phyloP scores from a whole-genome alignment of 2,329 filamentous ascomycete species.

The Trematosphaeria pertusa region DNA sequence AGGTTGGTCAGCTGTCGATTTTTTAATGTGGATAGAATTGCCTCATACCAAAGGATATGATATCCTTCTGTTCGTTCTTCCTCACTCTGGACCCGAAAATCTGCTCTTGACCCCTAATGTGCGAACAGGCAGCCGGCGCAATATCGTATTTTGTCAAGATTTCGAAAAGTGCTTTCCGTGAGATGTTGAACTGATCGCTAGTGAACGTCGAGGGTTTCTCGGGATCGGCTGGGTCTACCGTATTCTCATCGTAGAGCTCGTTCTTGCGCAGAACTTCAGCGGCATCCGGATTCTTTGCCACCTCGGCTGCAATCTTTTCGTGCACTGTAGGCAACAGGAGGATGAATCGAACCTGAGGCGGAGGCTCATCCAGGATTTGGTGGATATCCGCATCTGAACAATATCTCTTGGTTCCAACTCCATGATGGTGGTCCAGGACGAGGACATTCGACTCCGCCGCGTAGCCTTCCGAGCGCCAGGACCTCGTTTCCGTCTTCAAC shows the following conservation, averaged over 20 bases:
- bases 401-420: not conserved
- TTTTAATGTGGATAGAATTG: too few species aligned
- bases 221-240: conserved; percentile 8
- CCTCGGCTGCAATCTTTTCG: conserved; percentile 6
- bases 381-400: conserved; percentile 13
- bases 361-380: conserved; percentile 7
- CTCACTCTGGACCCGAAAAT: conserved; percentile 15
- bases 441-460: conserved; percentile 4
- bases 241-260: conserved; percentile 7
- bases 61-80: conserved; percentile 6
- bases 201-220: not conserved
- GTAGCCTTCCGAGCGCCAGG: conserved; percentile 16
- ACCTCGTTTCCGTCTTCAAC: conserved; percentile 8
- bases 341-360: conserved; percentile 11
- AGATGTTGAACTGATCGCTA: conserved; percentile 11
- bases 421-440: conserved; percentile 11
- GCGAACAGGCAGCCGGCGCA: conserved; percentile 11
- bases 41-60: conserved; percentile 7
- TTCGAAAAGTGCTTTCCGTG: conserved; percentile 6
- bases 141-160: conserved; percentile 14
- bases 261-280: conserved; percentile 10
- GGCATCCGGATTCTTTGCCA: conserved; percentile 5
- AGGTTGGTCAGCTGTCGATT: not conserved
- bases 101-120: conserved; percentile 21
- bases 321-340: conserved; percentile 15